Evolutionary conservation across 2,329 filamentous ascomycete species (phyloP).

Genomic region (Neodidymelliopsis sp.): DNA sequence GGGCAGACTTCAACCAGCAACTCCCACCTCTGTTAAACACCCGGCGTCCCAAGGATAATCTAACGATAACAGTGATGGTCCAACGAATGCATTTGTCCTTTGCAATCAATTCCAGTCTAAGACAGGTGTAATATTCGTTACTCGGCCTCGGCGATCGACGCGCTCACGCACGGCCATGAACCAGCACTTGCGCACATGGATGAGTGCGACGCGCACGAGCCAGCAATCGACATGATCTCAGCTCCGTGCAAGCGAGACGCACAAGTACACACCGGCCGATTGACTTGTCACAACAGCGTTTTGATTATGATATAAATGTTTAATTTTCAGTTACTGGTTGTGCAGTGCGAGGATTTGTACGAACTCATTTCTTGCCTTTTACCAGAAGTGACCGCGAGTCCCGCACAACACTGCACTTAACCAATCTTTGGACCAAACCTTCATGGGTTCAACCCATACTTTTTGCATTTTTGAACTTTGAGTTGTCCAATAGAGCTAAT

Average conservation of each 20-base stretch:
- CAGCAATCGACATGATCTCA: background rate
- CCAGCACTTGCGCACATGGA: background rate
- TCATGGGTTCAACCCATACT: conserved; percentile 53
- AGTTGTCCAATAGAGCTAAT: background rate
- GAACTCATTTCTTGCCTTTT: conserved; percentile 82
- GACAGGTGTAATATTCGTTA: background rate
- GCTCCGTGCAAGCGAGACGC: too few relatives aligned
- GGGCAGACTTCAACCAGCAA: conserved; percentile 7
- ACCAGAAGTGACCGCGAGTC: conserved; percentile 79
- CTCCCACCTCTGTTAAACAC: background rate
- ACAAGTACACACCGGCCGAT: background rate
- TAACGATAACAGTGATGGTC: background rate
- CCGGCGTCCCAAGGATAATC: background rate
- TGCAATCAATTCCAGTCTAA: too few relatives aligned
- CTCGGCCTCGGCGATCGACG: background rate
- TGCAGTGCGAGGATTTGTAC: conserved; percentile 74
- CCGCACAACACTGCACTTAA: conserved; percentile 65
- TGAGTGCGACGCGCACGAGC: conserved; percentile 1
- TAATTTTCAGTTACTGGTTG: conserved; percentile 19
- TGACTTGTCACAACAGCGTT: background rate
- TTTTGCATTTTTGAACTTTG: conserved; percentile 31
- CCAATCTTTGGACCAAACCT: conserved; percentile 64
- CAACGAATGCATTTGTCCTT: background rate
- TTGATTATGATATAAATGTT: conserved; percentile 3
- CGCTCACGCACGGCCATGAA: conserved; percentile 1